These are phyloP conservation scores for Atkinsonella texensis DNA, from an alignment of 2,329 filamentous ascomycete species.

Conservation along the genomic window DNA sequence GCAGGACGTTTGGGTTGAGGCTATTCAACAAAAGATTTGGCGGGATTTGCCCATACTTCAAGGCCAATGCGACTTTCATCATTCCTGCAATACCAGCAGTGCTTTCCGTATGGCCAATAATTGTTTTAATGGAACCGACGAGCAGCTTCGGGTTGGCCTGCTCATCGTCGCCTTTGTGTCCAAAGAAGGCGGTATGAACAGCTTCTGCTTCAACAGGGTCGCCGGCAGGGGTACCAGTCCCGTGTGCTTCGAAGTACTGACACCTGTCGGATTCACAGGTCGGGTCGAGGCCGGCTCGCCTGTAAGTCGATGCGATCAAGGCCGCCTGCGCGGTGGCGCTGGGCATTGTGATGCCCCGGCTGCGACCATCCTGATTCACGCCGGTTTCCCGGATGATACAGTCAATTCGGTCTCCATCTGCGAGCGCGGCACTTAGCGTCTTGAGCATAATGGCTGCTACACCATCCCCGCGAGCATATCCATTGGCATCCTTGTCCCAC, in stretches of 20 bases:
- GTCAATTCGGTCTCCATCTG: constrained; percentile 27
- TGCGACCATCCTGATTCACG: constrained; percentile 29
- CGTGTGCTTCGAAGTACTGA: constrained; percentile 22
- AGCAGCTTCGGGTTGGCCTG: constrained; percentile 14
- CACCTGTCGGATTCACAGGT: constrained; percentile 12
- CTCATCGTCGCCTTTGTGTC: constrained; percentile 18
- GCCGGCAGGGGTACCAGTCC: constrained; percentile 34
- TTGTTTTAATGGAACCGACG: constrained; percentile 8
- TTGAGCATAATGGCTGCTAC: constrained; percentile 32
- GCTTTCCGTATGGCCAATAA: constrained; percentile 15
- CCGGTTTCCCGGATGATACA: constrained; percentile 22
- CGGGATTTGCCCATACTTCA: constrained; percentile 14
- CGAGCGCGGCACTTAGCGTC: constrained; percentile 27
- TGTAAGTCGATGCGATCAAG: constrained; percentile 18
- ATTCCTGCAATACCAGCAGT: constrained; percentile 14
- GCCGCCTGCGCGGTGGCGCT: constrained; percentile 9
- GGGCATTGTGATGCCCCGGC: constrained; percentile 25
- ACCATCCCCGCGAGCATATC: constrained; percentile 33
- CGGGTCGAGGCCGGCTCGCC: constrained; percentile 16
- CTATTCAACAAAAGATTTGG: constrained; percentile 20
- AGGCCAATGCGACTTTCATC: constrained; percentile 12
- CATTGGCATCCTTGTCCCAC: constrained; percentile 30
- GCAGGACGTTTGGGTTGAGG: constrained; percentile 16
- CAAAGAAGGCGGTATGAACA: neutral
- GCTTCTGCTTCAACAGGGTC: constrained; percentile 28